Evolutionary conservation across 2,329 filamentous ascomycete genomes (phyloP).

Genomic region (Orbilia oligospora): DNA sequence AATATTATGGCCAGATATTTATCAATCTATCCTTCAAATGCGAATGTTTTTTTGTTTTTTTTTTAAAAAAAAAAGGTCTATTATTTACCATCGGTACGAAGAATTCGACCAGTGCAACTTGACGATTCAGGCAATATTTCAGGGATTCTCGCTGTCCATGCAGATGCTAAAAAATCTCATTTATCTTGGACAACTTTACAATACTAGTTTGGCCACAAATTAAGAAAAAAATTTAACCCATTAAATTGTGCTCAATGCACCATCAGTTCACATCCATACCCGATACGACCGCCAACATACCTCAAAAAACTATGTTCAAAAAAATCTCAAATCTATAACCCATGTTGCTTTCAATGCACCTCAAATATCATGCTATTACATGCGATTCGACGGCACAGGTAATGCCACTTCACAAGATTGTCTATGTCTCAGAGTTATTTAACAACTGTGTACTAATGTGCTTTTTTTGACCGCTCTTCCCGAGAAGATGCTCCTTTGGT

Average conservation of each 20-base stretch:
- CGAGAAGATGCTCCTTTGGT: not conserved
- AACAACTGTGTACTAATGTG: not conserved
- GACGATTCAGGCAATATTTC: constrained; percentile 23
- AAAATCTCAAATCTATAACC: not conserved
- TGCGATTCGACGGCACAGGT: constrained; percentile 27
- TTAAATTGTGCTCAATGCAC: not conserved
- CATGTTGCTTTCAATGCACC: not conserved
- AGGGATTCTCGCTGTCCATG: constrained; percentile 17
- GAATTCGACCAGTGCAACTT: not conserved
- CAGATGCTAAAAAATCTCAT: not conserved
- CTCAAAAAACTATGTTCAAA: not conserved
- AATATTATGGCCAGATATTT: not conserved
- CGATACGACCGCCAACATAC: not conserved
- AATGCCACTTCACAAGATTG: constrained; percentile 14
- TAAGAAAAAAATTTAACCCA: not conserved
- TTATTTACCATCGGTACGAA: not conserved
- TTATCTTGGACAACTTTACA: not conserved
- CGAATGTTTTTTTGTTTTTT: not conserved
- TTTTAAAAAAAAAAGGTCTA: no score
- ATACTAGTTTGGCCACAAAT: not conserved
- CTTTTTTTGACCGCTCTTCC: not conserved
- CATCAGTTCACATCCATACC: not conserved
- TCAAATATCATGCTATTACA: not conserved
- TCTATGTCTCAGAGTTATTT: constrained; percentile 18
- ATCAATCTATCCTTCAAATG: not conserved